Evolutionary conservation across 441 rosid species (phyloP), one percentile per base, ranked within the genome.

Genomic region (Adansonia grandidieri): DNA sequence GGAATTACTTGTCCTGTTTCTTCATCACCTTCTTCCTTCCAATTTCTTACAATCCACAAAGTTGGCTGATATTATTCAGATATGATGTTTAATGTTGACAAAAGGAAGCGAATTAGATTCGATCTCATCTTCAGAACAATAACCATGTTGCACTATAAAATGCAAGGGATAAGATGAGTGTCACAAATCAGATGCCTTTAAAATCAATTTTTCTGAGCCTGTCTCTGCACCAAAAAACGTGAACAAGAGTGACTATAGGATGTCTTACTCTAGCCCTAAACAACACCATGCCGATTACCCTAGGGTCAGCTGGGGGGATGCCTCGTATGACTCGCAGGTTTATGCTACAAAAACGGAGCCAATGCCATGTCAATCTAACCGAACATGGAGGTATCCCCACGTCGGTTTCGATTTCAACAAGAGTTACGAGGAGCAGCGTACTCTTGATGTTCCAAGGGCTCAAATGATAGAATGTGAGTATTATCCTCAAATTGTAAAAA

Each of bases 71-170:
- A 62, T 32, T 71, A 4, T 14, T n/a, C 1, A 4, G 17, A 60
- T 60, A 69, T 40, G 64, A 51, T 22, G 2, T 24, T 37, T 13
- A 22, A 61, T 42, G 5, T 22, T 11, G 17, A 50, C 63, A 44
- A 75, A 79, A 69, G 80, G 57, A 42, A 54, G 78, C 50, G 88
- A 9, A 88, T 83, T n/a, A 45, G 89, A 83, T 88, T 85, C 91
- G 0, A 4, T 61, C 65, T 61, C 58, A 86, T 82, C 91, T 47
- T 77, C 1, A 17, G 79, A 76, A 69, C 22, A 58, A 60, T 1
- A 37, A 37, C 2, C 40, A 13, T 2, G 37, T n/a, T 74, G 20
- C 15, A 62, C 74, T 80, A 81, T 81, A 83, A 79, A 82, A 32
- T 76, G 62, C 44, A 22, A 58, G 28, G 24, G 28, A 15, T 20